These are phyloP conservation scores for Candida anglica DNA, from an alignment of 805 yeast species.

Conservation along the genomic window DNA sequence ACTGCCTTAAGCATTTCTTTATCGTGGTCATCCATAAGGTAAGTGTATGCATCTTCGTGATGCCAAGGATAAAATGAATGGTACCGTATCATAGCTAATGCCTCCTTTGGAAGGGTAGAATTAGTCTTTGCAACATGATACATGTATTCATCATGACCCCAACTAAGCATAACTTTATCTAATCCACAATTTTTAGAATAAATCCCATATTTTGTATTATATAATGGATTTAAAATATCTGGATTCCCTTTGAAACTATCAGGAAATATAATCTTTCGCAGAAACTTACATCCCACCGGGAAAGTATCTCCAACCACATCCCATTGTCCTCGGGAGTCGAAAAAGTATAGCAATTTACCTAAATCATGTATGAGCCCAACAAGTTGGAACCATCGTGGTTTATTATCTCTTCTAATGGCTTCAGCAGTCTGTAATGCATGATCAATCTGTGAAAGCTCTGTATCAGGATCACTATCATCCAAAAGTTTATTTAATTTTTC, in stretches of 20 bases:
- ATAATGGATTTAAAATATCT: constrained; percentile 59
- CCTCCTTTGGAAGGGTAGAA: constrained; percentile 61
- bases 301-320: constrained; percentile 79
- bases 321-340: constrained; percentile 74
- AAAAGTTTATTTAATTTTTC: constrained; percentile 56
- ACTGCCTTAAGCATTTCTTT: constrained; percentile 59
- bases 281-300: constrained; percentile 68
- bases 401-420: constrained; percentile 61
- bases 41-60: constrained; percentile 61
- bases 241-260: constrained; percentile 59
- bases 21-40: constrained; percentile 63
- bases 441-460: constrained; percentile 69
- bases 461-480: constrained; percentile 75
- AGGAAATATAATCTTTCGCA: constrained; percentile 55
- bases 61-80: constrained; percentile 80
- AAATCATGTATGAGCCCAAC: constrained; percentile 71
- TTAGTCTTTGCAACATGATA: constrained; percentile 65
- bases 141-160: constrained; percentile 83
- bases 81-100: constrained; percentile 68
- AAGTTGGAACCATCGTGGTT: constrained; percentile 73
- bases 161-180: constrained; percentile 65
- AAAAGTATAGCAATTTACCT: constrained; percentile 66
- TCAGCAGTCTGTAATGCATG: constrained; percentile 77
- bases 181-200: constrained; percentile 63
- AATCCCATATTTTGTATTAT: constrained; percentile 63